Evolutionary conservation across 768 basidiomycete genomes (phyloP), one percentile per base, ranked within the genome.

Genomic region (Trametes coccinea): DNA sequence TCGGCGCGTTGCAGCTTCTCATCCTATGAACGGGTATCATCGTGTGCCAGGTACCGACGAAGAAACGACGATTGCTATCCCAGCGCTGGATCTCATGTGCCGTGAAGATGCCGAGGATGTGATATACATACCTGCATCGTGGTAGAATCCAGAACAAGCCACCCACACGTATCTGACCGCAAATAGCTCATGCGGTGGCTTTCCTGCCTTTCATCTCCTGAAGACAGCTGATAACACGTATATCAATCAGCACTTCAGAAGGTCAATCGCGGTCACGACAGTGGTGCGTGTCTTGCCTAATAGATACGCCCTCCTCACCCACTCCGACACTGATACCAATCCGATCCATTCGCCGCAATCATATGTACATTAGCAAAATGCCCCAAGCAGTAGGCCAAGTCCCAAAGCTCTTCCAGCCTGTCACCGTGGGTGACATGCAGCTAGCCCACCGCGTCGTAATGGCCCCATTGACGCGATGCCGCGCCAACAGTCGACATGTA

Each of bases 361-460:
- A 22, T 22, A 22, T 22, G 22, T 16, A 31, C 5, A 16, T 7
- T 31, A 34, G 16, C 34, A 13, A 31, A 31, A 56, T 45, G 22
- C 27, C 43, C 37, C 22, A 48, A 16, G 11, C 56, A 11, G 5
- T 4, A 8, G 27, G 22, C 17, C 27, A 16, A 3, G 11, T 41
- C 10, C 46, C 56, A 4, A 49, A 54, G 34, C 60, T 76, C 45
- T 77, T 78, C 65, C 69, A 70, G 27, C 75, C 77, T 14, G 64
- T 73, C 43, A 52, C 59, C 9, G 67, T 78, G 30, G 75, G 77
- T 1, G 60, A 61, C 16, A 59, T 75, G 41, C 50, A 44, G 1
- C 68, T 78, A 29, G 60, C 61, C 5, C 78, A 78, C 61, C 75
- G 78, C 9, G 65, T 78, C n/a, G 75, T 75, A 29, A 67, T 75